Base-by-base conservation (phyloP, 2,329 filamentous ascomycete genomes). In the Aspergillus sp. region DNA sequence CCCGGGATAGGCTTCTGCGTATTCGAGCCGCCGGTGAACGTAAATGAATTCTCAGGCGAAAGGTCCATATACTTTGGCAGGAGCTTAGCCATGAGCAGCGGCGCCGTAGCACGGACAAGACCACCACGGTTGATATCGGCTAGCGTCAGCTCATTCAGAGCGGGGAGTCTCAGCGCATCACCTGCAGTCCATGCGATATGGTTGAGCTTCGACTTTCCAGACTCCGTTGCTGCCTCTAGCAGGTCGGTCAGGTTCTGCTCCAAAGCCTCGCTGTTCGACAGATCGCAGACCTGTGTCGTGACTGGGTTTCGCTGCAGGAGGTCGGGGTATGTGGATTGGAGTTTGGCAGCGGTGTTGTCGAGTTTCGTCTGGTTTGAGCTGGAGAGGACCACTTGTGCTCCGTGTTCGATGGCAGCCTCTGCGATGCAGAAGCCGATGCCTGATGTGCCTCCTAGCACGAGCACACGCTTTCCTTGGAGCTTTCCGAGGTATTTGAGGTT, bases 141-240 rank as follows among this genome's bases (percentile, higher is more conserved):
- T 19, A 51, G 19, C 5, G 19, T 11, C 13, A 24, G 9, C 12
- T 40, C n/a, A 7, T 27, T 6, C 5, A 51, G 19, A 3, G 48
- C 8, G 5, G 50, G 51, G 2, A 62, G 11, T 1, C 40, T 9
- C 4, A 66, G 50, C 3, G 55, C 20, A 53, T 82, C 79, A 20
- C 79, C 82, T 0, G 82, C 81, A 0, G 81, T 83, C 68, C 73
- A 77, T 52, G 83, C 70, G 11, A 84, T 73, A 61, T 84, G 82
- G 59, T 84, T 77, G 24, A 84, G 22, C 37, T 40, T 40, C 9
- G 12, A 2, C n/a, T 46, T 46, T 24, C 13, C 6, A 8, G 20
- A 15, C 44, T 24, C 2, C 8, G 37, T 40, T 17, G 37, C 37
- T 17, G 13, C 15, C 15, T 46, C 22, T 5, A 46, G 22, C 0